These are phyloP conservation scores for Leptodermis oblonga DNA, from an alignment of 257 asterid species.

Conservation along the genomic window DNA sequence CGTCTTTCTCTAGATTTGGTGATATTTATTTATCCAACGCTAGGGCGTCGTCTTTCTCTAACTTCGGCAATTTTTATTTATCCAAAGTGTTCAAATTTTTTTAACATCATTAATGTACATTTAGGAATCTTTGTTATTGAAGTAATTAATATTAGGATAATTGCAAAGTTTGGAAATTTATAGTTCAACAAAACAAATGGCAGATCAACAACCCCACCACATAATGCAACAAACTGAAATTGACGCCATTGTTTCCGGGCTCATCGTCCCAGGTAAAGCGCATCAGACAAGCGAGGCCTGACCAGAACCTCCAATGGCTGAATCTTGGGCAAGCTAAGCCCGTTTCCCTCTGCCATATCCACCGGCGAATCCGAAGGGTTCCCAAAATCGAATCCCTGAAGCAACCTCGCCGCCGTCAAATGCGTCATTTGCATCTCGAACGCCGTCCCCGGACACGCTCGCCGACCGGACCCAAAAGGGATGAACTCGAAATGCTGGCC, in stretches of 20 bases:
- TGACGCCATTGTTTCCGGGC: neutral
- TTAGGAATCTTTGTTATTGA: too few species aligned
- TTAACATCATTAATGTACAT: too few species aligned
- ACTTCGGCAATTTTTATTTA: too few species aligned
- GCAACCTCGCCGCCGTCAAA: conserved; percentile 39
- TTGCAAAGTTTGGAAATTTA: too few species aligned
- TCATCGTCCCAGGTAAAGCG: conserved; percentile 8
- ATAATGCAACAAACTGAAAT: too few species aligned
- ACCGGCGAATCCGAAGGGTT: conserved; percentile 25
- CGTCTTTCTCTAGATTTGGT: too few species aligned
- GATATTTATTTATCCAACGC: too few species aligned
- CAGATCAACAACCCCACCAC: too few species aligned
- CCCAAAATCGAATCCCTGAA: conserved; percentile 45
- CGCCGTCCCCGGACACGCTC: conserved; percentile 45
- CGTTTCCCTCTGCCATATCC: conserved; percentile 48
- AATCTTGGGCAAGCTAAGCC: conserved; percentile 38
- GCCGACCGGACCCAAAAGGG: conserved; percentile 58
- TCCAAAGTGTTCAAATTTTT: too few species aligned
- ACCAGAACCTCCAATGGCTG: conserved; percentile 36
- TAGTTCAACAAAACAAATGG: too few species aligned
- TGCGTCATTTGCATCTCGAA: conserved; percentile 43
- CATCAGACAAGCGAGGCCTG: conserved; percentile 26
- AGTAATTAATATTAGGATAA: too few species aligned
- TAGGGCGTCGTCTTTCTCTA: too few species aligned
- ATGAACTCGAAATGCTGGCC: conserved; percentile 46